Evolutionary conservation across 2,329 filamentous ascomycete genomes (phyloP).

Genomic region (Scytalidium lignicola): DNA sequence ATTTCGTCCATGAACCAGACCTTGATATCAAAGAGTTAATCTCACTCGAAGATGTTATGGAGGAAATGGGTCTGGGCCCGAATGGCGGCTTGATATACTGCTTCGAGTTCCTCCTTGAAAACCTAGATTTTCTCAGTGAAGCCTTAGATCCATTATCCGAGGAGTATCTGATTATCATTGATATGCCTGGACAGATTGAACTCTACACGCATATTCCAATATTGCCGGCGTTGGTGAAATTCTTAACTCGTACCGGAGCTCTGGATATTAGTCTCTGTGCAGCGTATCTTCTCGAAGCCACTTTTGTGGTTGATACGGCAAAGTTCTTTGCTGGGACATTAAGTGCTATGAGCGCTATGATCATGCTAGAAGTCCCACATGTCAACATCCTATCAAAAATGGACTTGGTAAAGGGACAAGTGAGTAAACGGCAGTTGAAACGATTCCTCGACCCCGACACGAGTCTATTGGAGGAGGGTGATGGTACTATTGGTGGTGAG

Average conservation of each 20-base stretch:
- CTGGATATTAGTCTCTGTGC: constrained; percentile 91
- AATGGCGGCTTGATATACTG: constrained; percentile 95
- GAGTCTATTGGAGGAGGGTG: constrained; percentile 77
- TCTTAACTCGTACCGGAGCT: constrained; percentile 71
- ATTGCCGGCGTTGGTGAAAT: constrained; percentile 75
- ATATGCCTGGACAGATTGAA: constrained; percentile 99
- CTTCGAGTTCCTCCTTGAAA: constrained; percentile 93
- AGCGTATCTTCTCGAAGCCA: constrained; percentile 89
- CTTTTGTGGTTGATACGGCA: constrained; percentile 89
- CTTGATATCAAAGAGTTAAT: constrained; percentile 95
- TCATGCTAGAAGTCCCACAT: constrained; percentile 96
- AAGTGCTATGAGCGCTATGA: constrained; percentile 97
- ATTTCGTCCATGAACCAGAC: constrained; percentile 86
- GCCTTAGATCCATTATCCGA: constrained; percentile 81
- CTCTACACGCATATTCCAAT: constrained; percentile 96
- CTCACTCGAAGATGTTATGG: constrained; percentile 92
- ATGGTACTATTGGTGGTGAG: constrained; percentile 45
- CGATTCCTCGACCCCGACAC: constrained; percentile 85
- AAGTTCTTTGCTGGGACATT: constrained; percentile 97
- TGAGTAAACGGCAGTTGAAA: constrained; percentile 83
- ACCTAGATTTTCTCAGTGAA: constrained; percentile 86
- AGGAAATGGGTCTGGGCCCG: constrained; percentile 83
- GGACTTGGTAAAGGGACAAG: constrained; percentile 88
- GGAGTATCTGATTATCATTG: constrained; percentile 95
- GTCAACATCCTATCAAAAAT: constrained; percentile 97